These are phyloP conservation scores for Boeremia exigua DNA, from an alignment of 2,329 filamentous ascomycete species.

Conservation along the genomic window DNA sequence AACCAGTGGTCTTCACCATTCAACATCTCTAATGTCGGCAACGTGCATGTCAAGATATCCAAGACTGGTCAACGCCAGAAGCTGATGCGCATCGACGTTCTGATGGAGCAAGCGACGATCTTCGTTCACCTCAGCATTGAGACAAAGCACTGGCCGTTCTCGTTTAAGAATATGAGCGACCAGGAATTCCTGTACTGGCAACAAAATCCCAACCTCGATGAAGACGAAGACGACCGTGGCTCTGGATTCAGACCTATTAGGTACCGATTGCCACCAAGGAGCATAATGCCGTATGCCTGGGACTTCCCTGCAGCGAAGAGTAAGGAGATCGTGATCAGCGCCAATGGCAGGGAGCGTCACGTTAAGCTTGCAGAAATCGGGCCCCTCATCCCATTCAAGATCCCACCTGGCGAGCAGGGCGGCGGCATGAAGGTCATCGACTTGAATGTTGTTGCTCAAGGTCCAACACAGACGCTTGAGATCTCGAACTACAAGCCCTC, in stretches of 20 bases:
- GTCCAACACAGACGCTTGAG: conserved; percentile 92
- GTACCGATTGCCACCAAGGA: conserved; percentile 89
- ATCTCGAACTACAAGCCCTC: conserved; percentile 92
- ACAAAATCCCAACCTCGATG: conserved; percentile 88
- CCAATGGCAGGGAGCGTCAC: conserved; percentile 81
- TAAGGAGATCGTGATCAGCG: conserved; percentile 86
- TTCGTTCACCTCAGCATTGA: conserved; percentile 91
- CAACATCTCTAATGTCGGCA: conserved; percentile 94
- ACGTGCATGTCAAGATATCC: conserved; percentile 89
- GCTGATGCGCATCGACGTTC: conserved; percentile 83
- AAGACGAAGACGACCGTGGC: conserved; percentile 81
- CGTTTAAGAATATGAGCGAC: conserved; percentile 97
- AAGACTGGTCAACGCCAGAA: conserved; percentile 89
- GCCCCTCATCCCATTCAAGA: conserved; percentile 92
- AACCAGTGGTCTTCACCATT: conserved; percentile 98
- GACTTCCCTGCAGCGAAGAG: conserved; percentile 98
- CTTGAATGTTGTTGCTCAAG: conserved; percentile 93
- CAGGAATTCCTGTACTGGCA: conserved; percentile 97
- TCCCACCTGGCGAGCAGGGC: conserved; percentile 69
- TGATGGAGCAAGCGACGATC: conserved; percentile 92
- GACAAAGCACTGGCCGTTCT: conserved; percentile 96
- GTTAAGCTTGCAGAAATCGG: conserved; percentile 97
- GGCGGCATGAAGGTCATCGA: conserved; percentile 85
- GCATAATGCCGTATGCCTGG: conserved; percentile 99
- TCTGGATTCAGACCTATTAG: conserved; percentile 91